Evolutionary conservation across 2,329 filamentous ascomycete genomes (phyloP).

Genomic region (Claviceps pazoutovae): DNA sequence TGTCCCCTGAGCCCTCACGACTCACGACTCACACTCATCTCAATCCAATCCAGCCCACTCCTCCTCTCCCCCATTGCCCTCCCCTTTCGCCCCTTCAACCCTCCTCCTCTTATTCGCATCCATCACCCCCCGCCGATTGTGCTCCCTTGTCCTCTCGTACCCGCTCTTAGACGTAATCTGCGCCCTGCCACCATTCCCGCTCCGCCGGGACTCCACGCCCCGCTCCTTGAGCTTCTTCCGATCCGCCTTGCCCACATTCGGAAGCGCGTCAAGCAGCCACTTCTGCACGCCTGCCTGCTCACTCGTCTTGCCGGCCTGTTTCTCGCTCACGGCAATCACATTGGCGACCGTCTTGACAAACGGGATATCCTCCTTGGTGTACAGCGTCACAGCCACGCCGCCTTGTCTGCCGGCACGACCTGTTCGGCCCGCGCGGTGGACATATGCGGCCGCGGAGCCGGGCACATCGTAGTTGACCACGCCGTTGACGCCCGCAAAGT

Average conservation of each 20-base stretch:
- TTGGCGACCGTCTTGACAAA: conserved; percentile 85
- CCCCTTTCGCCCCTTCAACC: conserved; percentile 14
- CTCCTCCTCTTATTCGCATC: conserved; percentile 45
- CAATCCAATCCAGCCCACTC: conserved; percentile 37
- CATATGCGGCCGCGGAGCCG: conserved; percentile 75
- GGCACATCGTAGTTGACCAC: conserved; percentile 98
- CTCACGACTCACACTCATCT: background rate
- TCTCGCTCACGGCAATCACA: conserved; percentile 74
- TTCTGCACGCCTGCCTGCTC: conserved; percentile 52
- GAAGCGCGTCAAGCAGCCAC: conserved; percentile 81
- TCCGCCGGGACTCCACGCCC: conserved; percentile 60
- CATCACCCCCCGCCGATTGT: conserved; percentile 51
- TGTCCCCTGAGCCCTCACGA: too few species aligned
- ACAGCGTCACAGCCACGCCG: conserved; percentile 83
- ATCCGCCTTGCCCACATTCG: conserved; percentile 69
- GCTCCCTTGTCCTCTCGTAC: conserved; percentile 55
- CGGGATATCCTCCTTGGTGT: conserved; percentile 87
- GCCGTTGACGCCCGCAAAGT: conserved; percentile 89
- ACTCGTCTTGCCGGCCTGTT: conserved; percentile 42
- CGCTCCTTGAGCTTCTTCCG: conserved; percentile 69
- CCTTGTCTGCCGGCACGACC: conserved; percentile 78
- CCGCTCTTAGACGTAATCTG: conserved; percentile 76
- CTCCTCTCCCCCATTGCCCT: conserved; percentile 10
- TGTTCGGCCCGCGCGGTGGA: conserved; percentile 85
- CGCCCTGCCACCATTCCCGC: conserved; percentile 25